phyloP scores from a whole-genome alignment of 73 alveolate genomes.

The Tetrahymena thermophila region DNA sequence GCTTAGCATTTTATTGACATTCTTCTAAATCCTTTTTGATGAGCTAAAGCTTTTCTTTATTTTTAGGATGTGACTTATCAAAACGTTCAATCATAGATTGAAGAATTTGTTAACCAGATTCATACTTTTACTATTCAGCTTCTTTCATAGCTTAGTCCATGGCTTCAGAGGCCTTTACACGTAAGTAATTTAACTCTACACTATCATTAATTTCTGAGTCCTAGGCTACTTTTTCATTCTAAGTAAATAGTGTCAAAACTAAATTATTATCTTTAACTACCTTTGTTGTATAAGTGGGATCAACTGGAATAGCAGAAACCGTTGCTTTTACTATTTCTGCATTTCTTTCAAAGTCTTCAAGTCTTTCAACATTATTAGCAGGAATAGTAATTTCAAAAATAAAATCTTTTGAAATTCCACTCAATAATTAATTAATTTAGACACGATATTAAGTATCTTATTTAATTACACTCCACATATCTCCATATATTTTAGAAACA shows the following conservation, averaged over 20 bases:
- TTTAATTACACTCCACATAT: conserved; percentile 12
- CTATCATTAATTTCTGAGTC: conserved; percentile 23
- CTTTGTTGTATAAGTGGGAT: not conserved
- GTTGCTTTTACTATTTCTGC: not conserved
- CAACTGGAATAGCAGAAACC: not conserved
- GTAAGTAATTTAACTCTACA: conserved; percentile 18
- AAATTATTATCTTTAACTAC: conserved; percentile 6
- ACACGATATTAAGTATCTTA: not conserved
- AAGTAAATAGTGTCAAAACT: conserved; percentile 18
- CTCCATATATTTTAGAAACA: conserved; percentile 22
- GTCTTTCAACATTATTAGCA: not conserved
- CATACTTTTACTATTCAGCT: not conserved
- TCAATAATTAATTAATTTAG: not conserved
- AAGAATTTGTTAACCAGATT: not conserved
- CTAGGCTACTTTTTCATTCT: conserved; percentile 12
- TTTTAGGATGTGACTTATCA: not conserved
- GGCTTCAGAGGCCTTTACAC: conserved; percentile 40
- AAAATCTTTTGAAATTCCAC: conserved; percentile 15
- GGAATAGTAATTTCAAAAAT: conserved; percentile 23
- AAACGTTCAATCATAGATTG: not conserved
- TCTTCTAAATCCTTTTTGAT: not conserved
- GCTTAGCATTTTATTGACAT: not conserved
- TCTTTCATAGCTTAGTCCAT: conserved; percentile 30
- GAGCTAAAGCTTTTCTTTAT: not conserved
- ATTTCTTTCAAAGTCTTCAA: not conserved